Base-by-base conservation (phyloP, 2,329 filamentous ascomycete species). In the Arthrobotrys entomopaga region DNA sequence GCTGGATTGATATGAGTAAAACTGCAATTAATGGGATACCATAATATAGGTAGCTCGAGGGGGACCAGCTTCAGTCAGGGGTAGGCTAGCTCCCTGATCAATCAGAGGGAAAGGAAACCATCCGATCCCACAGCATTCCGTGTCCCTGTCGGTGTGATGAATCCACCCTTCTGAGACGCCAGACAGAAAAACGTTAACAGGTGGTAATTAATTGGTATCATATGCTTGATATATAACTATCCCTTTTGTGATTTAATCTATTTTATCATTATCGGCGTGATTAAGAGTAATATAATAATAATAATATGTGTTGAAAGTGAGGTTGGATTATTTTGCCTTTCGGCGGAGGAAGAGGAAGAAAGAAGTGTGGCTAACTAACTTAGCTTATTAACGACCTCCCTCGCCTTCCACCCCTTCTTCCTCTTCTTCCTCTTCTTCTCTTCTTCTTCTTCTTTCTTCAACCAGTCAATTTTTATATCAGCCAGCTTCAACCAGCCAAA, bases 381-480 rank as follows among this genome's bases (percentile, higher is more conserved):
- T 10, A 10, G 29, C 29, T 34, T 34, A 34, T 34, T 54, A 54
- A 61, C 48, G 56, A 42, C 16, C 7, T 26, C 48, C 43, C 48
- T 58, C 52, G 26, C 20, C 49, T 26, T 49, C 38, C 34, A 54
- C 38, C 48, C 34, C 34, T 59, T 48, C 20, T 24, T n/a, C 46
- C 26, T 54, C 40, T 43, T 57, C 42, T 40, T 54, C 22, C 42
- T 58, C 43, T 48, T 54, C 46, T 40, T 49, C 29, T 42, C 24
- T 54, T 40, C 38, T 22, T 50, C 40, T 53, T 34, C 24, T 53
- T 34, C 24, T 53, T 53, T 22, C 24, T 53, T 42, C 29, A 34
- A 59, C 56, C 56, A 59, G 56, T 59, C 56, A 59, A 59, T 59
- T 59, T 59, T 59, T 59, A 59, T 59, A 59, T 59, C 66, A 71